Percentiles rank a stretch among this genome's conserved stretches.
Evolutionary conservation across 306 rosid genomes (phyloP).

Genomic region (Cucurbita maxima): DNA sequence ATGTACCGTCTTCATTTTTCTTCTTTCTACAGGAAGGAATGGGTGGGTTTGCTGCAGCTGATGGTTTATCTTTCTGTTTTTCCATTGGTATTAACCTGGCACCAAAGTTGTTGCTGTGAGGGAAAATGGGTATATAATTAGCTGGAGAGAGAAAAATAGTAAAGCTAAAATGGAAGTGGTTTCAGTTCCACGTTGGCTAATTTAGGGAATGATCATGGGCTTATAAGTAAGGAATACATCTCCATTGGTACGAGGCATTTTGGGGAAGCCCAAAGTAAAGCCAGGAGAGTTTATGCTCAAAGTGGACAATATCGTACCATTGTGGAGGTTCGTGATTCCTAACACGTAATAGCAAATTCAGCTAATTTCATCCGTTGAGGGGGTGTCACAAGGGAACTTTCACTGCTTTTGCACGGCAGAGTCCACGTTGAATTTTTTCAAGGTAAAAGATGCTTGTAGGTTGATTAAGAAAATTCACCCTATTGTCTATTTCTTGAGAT

Average conservation of each 20-base stretch:
- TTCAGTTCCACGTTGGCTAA: not conserved
- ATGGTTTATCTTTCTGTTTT: slow-evolving; percentile 28
- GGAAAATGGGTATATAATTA: no score
- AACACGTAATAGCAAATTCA: not conserved
- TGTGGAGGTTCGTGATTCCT: no score
- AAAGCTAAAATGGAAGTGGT: not conserved
- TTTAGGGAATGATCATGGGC: no score
- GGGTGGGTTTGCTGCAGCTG: slow-evolving; percentile 17
- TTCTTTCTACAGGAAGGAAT: slow-evolving; percentile 59
- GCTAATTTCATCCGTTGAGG: not conserved
- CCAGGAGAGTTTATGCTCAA: no score
- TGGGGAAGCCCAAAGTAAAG: no score
- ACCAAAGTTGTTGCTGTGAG: not conserved
- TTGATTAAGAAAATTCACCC: not conserved
- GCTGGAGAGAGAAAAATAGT: not conserved
- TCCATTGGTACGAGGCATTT: no score
- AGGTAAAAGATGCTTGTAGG: not conserved
- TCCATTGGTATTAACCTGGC: slow-evolving; percentile 26
- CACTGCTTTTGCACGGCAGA: not conserved
- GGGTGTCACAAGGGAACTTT: not conserved
- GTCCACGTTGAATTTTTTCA: not conserved
- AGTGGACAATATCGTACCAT: no score
- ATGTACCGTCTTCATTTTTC: slow-evolving; percentile 57
- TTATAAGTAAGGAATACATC: no score
- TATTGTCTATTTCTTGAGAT: not conserved